A percentile compares a stretch with the other conserved stretches of the same genome.
Evolutionary conservation across 192 early-diverging fungal genomes (phyloP).

Genomic region (Piromyces finnis): DNA sequence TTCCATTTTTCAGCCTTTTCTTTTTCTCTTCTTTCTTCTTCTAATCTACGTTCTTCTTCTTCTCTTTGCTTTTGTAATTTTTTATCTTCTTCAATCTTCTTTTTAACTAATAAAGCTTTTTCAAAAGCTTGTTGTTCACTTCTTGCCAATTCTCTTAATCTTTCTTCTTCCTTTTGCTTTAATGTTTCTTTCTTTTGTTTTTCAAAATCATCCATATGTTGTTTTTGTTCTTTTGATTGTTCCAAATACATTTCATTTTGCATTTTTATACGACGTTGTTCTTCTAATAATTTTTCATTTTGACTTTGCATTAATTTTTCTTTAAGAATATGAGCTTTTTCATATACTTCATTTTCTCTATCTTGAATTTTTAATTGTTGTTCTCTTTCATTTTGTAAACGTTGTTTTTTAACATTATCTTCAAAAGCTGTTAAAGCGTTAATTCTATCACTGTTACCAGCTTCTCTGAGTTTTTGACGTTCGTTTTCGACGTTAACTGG

Average conservation of each 20-base stretch:
- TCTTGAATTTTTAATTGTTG: neutral
- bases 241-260: neutral
- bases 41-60: neutral
- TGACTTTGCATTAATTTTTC: neutral
- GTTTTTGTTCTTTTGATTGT: neutral
- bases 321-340: neutral
- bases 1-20: neutral
- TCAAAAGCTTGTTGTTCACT: neutral
- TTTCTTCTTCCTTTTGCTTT: neutral
- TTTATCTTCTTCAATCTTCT: neutral
- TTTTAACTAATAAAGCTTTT: neutral
- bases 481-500: neutral
- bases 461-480: neutral
- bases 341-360: neutral
- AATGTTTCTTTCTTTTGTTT: neutral
- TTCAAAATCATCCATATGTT: neutral
- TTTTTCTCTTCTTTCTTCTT: neutral
- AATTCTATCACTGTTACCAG: neutral
- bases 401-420: neutral
- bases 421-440: neutral
- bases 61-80: neutral
- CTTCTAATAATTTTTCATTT: neutral
- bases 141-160: neutral
- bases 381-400: neutral
- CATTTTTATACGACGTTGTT: neutral